A percentile compares a stretch with the other conserved stretches of the same genome.
Conservation (phyloP, 805 yeast species). For the Diddensiella caesifluorescens region DNA sequence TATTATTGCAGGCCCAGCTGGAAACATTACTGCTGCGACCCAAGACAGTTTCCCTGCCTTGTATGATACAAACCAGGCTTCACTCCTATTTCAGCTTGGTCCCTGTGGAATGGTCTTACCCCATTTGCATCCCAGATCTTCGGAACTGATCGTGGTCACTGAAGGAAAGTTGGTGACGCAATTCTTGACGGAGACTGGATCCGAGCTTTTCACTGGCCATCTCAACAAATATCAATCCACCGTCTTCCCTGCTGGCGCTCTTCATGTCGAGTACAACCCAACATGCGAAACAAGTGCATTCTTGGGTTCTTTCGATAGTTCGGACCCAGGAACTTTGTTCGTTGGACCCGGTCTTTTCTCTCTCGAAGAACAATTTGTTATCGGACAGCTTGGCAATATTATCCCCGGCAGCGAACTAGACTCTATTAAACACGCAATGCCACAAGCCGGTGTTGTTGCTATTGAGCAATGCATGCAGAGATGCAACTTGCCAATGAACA, state of each 20-base stretch:
- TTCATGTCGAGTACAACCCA: slow-evolving; percentile 21
- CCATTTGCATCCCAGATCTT: slow-evolving; percentile 19
- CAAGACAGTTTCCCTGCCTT: slow-evolving; percentile 19
- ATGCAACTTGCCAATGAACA: slow-evolving; percentile 14
- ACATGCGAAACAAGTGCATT: slow-evolving; percentile 16
- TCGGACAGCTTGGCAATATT: slow-evolving; percentile 13
- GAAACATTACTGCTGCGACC: slow-evolving; percentile 14
- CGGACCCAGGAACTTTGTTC: slow-evolving; percentile 19
- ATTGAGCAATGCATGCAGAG: slow-evolving; percentile 12
- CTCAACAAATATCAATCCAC: slow-evolving; percentile 14
- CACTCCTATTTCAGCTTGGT: slow-evolving; percentile 15
- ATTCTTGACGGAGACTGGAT: slow-evolving; percentile 19
- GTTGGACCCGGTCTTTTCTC: slow-evolving; percentile 19
- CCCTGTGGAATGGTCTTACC: slow-evolving; percentile 21
- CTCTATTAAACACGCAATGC: slow-evolving; percentile 11
- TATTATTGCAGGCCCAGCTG: slow-evolving; percentile 14
- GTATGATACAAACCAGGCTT: slow-evolving; percentile 13
- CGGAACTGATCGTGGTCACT: slow-evolving; percentile 18
- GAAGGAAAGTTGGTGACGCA: slow-evolving; percentile 17
- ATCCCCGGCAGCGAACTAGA: slow-evolving; percentile 12
- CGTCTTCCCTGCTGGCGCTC: slow-evolving; percentile 18
- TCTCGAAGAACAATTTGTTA: slow-evolving; percentile 13
- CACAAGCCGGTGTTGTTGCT: slow-evolving; percentile 16
- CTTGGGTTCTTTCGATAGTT: slow-evolving; percentile 16
- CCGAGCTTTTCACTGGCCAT: slow-evolving; percentile 11